phyloP scores from a whole-genome alignment of 495 filamentous ascomycete species.

The Aspergillus hancockii region DNA sequence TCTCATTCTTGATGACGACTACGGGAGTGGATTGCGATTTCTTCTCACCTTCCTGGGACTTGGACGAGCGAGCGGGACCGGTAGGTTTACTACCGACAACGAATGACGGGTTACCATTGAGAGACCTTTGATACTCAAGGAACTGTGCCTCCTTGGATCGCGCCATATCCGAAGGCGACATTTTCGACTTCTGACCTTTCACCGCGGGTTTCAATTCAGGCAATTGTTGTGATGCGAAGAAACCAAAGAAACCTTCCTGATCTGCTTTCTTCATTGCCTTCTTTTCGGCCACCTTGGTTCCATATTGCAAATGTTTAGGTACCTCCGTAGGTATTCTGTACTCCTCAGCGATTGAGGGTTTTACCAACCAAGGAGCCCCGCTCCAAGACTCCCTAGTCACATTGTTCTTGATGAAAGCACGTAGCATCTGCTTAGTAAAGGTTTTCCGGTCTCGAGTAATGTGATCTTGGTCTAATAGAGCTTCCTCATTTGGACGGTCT shows the following conservation, averaged over 20 bases:
- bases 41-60: slow-evolving; percentile 44
- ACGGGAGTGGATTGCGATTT: slow-evolving; percentile 30
- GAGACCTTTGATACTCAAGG: slow-evolving; percentile 53
- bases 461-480: slow-evolving; percentile 75
- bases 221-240: slow-evolving; percentile 57
- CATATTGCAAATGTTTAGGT: slow-evolving; percentile 78
- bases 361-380: slow-evolving; percentile 94
- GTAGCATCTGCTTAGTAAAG: slow-evolving; percentile 92
- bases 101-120: slow-evolving; percentile 53
- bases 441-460: slow-evolving; percentile 86
- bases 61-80: slow-evolving; percentile 34
- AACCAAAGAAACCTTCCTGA: slow-evolving; percentile 53
- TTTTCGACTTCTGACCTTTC: slow-evolving; percentile 73
- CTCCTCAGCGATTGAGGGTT: slow-evolving; percentile 75
- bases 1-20: slow-evolving; percentile 39
- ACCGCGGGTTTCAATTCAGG: slow-evolving; percentile 80
- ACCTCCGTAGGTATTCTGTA: slow-evolving; percentile 85
- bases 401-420: slow-evolving; percentile 93
- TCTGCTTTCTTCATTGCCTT: slow-evolving; percentile 73
- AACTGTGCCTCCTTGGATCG: slow-evolving; percentile 50
- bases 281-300: slow-evolving; percentile 74
- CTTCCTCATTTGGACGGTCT: slow-evolving; percentile 69
- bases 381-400: slow-evolving; percentile 89
- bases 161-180: slow-evolving; percentile 44
- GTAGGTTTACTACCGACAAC: slow-evolving; percentile 29